A percentile compares a stretch with the other conserved stretches of the same genome.
Evolutionary conservation across 2,329 filamentous ascomycete species (phyloP).

Genomic region (Xylariaceae sp.): DNA sequence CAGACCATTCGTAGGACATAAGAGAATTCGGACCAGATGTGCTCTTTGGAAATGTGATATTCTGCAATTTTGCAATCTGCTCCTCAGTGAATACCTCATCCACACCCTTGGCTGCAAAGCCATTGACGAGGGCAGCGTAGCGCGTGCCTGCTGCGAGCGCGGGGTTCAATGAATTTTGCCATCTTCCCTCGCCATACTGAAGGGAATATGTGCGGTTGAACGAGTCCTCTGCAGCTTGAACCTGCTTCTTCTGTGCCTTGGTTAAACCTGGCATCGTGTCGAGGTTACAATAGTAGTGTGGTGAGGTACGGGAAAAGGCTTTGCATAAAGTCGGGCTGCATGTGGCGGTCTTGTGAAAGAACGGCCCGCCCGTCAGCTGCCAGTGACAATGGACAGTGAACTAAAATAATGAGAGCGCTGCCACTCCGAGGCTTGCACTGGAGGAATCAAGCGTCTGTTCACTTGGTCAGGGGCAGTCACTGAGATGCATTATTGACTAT

Average conservation of each 20-base stretch:
- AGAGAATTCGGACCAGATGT: not conserved
- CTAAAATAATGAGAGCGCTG: no score
- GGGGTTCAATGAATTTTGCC: constrained; percentile 26
- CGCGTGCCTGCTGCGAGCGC: constrained; percentile 26
- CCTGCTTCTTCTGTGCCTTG: constrained; percentile 27
- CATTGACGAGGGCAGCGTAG: constrained; percentile 29
- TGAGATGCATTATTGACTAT: no score
- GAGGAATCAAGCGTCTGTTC: no score
- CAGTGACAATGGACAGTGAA: no score
- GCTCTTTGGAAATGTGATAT: constrained; percentile 14
- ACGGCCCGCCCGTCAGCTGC: no score
- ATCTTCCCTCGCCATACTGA: constrained; percentile 26
- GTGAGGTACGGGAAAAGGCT: not conserved
- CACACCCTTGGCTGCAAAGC: constrained; percentile 17
- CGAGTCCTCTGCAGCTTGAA: constrained; percentile 24
- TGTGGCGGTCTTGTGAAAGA: no score
- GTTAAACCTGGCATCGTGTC: constrained; percentile 25
- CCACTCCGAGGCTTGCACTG: no score
- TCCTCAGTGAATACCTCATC: constrained; percentile 16
- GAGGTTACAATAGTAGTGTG: not conserved
- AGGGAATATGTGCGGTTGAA: constrained; percentile 25
- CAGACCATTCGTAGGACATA: constrained; percentile 19
- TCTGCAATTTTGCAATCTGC: constrained; percentile 13
- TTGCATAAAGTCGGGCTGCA: no score
- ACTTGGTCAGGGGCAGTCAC: no score